Base-by-base conservation (phyloP, 139 green algal genomes). In the Gonium pectorale region DNA sequence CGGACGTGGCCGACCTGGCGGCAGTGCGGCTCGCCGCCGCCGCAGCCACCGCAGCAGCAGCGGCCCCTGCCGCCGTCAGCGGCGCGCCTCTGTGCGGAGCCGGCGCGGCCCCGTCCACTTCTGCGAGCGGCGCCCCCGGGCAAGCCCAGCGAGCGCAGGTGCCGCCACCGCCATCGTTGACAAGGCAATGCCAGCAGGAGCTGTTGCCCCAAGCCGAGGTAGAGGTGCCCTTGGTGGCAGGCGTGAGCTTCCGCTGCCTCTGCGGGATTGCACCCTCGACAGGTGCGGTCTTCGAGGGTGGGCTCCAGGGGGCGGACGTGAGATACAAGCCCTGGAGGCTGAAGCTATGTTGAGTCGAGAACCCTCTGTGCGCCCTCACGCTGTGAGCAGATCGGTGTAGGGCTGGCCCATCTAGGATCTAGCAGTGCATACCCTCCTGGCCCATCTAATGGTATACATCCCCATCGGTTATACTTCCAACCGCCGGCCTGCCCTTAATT, bases 171-270 rank as follows among this genome's bases (percentile, higher is more conserved):
- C 49, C 49, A 26, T 56, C 49, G 49, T 17, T 56, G 49, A 26
- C 49, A 56, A 13, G 17, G 26, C 67, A 33, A 41, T 2, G 21
- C 40, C 67, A 52, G 38, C 67, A 37, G 49, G 13, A 26, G 49
- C 49, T 56, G 56, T n/a, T 33, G 56, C 17, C 19, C 15, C 56
- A 64, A 5, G 15, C 19, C 41, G 59, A 83, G n/a, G 40, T 33
- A 4, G 75, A 83, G 54, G 75, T 84, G 41, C 21, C 44, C 33
- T 26, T 84, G 78, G 63, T 24, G 3, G 3, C 64, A 21, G 44
- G 62, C 33, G 78, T 84, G 7, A 75, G 63, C 63, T 84, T 84
- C 63, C 24, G 60, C 2, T 83, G 56, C 59, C 2, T 41, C 4
- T 40, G 62, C 26, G 62, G 31, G 31, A 11, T 69, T 41, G 41